Conservation (phyloP, 495 filamentous ascomycete species). For the Talaromyces nanjingensis region DNA sequence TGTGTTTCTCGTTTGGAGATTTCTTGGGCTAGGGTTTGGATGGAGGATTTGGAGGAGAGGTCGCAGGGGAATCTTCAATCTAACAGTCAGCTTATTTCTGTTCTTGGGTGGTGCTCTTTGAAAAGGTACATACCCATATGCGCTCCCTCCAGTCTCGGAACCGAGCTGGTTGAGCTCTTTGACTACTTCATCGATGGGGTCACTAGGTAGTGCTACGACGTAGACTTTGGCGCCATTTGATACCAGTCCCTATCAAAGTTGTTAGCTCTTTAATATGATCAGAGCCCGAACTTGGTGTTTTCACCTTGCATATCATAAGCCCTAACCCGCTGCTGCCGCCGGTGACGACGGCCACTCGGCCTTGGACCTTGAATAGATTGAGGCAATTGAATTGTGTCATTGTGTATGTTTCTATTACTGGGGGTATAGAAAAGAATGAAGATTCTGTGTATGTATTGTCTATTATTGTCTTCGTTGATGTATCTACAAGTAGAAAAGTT, state of each 20-base stretch:
- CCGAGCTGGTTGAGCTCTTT: constrained; percentile 26
- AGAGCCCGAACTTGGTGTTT: neutral
- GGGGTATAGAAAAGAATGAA: no score
- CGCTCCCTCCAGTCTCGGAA: constrained; percentile 21
- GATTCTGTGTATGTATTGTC: no score
- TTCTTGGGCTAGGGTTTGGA: constrained; percentile 16
- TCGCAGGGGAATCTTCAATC: constrained; percentile 27
- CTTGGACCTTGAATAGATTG: constrained; percentile 23
- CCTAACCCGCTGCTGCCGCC: constrained; percentile 39
- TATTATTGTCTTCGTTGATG: neutral
- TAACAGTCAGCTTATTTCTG: neutral
- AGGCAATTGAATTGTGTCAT: constrained; percentile 10
- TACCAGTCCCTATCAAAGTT: constrained; percentile 26
- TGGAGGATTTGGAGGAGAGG: constrained; percentile 29
- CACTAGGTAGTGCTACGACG: constrained; percentile 26
- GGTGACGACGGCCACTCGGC: constrained; percentile 33
- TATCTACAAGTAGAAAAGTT: neutral
- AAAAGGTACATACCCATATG: constrained; percentile 20
- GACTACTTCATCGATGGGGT: constrained; percentile 26
- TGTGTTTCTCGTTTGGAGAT: constrained; percentile 20
- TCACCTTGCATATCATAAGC: constrained; percentile 35
- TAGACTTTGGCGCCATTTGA: constrained; percentile 38
- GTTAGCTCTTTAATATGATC: no score
- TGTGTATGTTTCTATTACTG: neutral
- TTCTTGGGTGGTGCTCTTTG: no score